These are phyloP conservation scores for Fusarium protoensiforme DNA, from an alignment of 2,329 filamentous ascomycete genomes.

Conservation along the genomic window DNA sequence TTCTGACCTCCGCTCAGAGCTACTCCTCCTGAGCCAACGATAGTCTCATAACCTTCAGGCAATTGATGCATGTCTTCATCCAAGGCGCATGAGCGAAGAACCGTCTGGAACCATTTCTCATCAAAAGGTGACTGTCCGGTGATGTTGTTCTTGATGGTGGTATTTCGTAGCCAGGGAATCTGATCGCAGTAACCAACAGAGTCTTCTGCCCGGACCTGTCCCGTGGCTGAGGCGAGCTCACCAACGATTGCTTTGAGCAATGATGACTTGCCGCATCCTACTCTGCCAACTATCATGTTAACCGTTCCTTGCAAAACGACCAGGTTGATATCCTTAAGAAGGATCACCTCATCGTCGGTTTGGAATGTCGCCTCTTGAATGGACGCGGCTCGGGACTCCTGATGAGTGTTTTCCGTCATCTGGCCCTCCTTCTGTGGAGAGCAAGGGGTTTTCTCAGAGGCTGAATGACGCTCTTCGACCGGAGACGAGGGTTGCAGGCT, in stretches of 20 bases:
- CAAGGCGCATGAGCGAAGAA: slow-evolving; percentile 50
- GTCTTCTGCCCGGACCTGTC: slow-evolving; percentile 38
- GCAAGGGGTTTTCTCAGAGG: neutral
- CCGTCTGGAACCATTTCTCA: slow-evolving; percentile 42
- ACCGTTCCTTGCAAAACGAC: slow-evolving; percentile 31
- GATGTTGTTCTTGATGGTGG: slow-evolving; percentile 53
- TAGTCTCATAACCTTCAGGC: slow-evolving; percentile 47
- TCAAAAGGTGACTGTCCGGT: slow-evolving; percentile 45
- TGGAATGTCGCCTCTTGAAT: slow-evolving; percentile 29
- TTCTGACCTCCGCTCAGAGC: slow-evolving; percentile 58
- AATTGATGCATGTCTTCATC: slow-evolving; percentile 48
- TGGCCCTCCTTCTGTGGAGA: neutral
- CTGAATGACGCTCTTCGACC: neutral
- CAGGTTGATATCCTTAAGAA: slow-evolving; percentile 44
- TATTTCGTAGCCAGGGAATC: slow-evolving; percentile 56
- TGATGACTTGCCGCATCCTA: slow-evolving; percentile 58
- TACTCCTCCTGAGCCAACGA: slow-evolving; percentile 55
- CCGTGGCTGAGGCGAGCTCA: slow-evolving; percentile 44
- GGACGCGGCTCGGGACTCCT: neutral
- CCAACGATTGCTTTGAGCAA: slow-evolving; percentile 53
- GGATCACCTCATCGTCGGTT: slow-evolving; percentile 11
- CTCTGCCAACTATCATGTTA: slow-evolving; percentile 53
- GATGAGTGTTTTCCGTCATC: neutral
- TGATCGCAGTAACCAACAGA: slow-evolving; percentile 57
- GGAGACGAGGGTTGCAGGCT: neutral